A percentile compares a stretch with the other conserved stretches of the same genome.
Evolutionary conservation across 352 stramenopile genomes (phyloP).

Genomic region (Globisporangium paddicum): DNA sequence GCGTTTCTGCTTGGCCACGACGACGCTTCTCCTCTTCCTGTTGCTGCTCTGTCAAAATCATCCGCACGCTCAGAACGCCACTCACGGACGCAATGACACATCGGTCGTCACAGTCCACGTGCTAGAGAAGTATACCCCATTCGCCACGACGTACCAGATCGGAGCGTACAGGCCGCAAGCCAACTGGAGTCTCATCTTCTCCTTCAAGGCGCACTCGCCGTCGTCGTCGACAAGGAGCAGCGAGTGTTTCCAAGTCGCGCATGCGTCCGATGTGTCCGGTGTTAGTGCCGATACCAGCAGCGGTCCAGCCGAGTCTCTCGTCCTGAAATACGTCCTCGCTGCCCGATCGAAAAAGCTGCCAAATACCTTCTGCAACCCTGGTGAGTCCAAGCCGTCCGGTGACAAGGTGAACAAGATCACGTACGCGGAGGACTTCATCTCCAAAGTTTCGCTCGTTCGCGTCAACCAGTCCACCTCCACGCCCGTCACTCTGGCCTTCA

Average conservation of each 20-base stretch:
- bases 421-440: not conserved
- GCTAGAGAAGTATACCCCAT: not conserved
- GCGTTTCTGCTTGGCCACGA: not conserved
- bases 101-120: not conserved
- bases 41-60: not conserved
- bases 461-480: not conserved
- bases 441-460: not conserved
- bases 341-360: not conserved
- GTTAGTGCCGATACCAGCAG: not conserved
- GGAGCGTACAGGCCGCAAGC: not conserved
- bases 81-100: not conserved
- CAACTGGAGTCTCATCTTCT: not conserved
- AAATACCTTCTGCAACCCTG: not conserved
- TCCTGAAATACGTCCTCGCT: not conserved
- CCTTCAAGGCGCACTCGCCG: not conserved
- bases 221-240: not conserved
- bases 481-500: not conserved
- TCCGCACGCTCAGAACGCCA: not conserved
- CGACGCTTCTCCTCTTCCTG: not conserved
- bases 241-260: not conserved
- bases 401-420: not conserved
- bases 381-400: not conserved
- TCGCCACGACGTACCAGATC: not conserved
- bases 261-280: not conserved
- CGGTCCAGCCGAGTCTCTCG: not conserved